Percentiles rank a stretch among this genome's conserved stretches.
Evolutionary conservation across 2,329 filamentous ascomycete species (phyloP).

Genomic region (Plenodomus lindquistii): DNA sequence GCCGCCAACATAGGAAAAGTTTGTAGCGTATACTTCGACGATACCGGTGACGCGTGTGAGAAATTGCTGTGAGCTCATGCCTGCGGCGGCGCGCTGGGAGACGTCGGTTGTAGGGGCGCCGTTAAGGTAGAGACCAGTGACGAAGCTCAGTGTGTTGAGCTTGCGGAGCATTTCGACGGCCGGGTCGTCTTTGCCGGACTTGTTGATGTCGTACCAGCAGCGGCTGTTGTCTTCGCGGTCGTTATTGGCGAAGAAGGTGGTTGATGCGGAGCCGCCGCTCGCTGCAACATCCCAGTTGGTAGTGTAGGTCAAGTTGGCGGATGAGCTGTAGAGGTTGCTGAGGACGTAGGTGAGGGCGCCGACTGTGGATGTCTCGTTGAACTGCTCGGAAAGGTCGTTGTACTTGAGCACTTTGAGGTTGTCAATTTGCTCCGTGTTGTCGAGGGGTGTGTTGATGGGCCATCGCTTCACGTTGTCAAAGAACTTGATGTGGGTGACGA

Average conservation of each 20-base stretch:
- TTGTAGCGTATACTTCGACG: constrained; percentile 33
- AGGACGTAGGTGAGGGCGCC: constrained; percentile 24
- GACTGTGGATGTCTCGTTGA: constrained; percentile 17
- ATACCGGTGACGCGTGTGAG: constrained; percentile 20
- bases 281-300: constrained; percentile 20
- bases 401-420: constrained; percentile 15
- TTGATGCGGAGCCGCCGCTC: constrained; percentile 18
- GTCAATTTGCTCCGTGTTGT: constrained; percentile 16
- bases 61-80: constrained; percentile 15
- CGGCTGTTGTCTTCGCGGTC: constrained; percentile 9
- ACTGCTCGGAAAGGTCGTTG: constrained; percentile 16
- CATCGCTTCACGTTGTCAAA: constrained; percentile 12
- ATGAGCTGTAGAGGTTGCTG: constrained; percentile 24
- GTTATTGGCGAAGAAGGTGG: constrained; percentile 20
- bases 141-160: constrained; percentile 25
- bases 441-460: constrained; percentile 8
- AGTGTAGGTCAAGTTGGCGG: constrained; percentile 16
- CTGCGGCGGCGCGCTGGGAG: neutral
- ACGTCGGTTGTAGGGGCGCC: constrained; percentile 10
- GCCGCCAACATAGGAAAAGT: constrained; percentile 32
- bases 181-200: constrained; percentile 20
- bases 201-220: constrained; percentile 24
- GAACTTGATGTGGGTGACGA: constrained; percentile 29
- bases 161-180: constrained; percentile 26
- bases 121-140: constrained; percentile 19